A percentile compares a stretch with the other conserved stretches of the same genome.
phyloP scores from a whole-genome alignment of 2,329 filamentous ascomycete genomes.

The Colletotrichum endophyticum region DNA sequence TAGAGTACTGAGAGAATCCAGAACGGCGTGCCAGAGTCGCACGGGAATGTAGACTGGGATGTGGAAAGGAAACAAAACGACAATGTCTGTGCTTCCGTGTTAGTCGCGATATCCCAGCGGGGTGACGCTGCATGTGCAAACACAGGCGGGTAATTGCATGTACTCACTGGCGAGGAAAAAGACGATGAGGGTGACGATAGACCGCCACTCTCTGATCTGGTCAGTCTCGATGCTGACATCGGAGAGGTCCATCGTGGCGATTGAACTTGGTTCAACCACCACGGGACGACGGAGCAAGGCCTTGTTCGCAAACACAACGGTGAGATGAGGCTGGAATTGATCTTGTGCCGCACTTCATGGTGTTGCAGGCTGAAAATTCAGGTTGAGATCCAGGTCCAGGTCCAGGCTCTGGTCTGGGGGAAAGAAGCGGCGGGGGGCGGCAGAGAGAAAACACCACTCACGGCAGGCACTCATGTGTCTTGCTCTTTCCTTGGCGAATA shows the following conservation, averaged over 20 bases:
- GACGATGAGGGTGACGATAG: constrained; percentile 72
- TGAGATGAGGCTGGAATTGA: neutral
- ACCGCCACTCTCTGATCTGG: constrained; percentile 68
- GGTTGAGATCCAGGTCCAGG: neutral
- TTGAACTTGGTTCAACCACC: neutral
- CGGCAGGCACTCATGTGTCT: neutral
- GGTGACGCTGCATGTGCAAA: neutral
- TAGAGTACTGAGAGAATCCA: constrained; percentile 43
- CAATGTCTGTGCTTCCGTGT: constrained; percentile 56
- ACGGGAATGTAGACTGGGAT: constrained; percentile 67
- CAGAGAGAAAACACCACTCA: neutral
- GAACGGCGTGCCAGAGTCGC: constrained; percentile 45
- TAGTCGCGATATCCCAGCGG: neutral
- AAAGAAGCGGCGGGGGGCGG: neutral
- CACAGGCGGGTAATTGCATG: neutral
- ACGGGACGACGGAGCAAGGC: neutral
- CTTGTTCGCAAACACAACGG: neutral
- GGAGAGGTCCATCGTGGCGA: constrained; percentile 18
- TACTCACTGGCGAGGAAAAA: constrained; percentile 74
- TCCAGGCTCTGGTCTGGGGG: neutral
- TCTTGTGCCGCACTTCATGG: neutral
- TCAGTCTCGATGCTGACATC: constrained; percentile 47
- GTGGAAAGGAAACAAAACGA: constrained; percentile 73
- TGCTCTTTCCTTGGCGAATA: neutral
- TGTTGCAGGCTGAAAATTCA: neutral